Percentiles rank a stretch among this genome's conserved stretches.
Evolutionary conservation across 1,139 yeast species (phyloP).

Genomic region (Diutina rugosa): DNA sequence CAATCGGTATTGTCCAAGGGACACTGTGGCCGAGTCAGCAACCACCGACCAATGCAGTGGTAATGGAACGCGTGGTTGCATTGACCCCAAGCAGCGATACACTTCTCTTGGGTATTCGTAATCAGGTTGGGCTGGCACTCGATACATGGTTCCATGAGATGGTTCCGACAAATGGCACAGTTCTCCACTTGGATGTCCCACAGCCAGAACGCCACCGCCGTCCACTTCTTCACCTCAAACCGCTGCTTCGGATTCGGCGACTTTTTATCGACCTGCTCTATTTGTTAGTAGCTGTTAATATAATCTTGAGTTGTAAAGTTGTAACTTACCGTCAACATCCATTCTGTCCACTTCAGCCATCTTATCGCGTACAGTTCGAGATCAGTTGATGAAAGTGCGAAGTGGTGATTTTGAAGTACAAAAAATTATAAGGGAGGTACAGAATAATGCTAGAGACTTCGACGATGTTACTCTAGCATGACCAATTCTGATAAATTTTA

Average conservation of each 20-base stretch:
- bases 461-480: not conserved
- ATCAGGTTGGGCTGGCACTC: constrained; percentile 87
- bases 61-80: constrained; percentile 93
- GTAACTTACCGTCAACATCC: not conserved
- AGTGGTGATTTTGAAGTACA: not conserved
- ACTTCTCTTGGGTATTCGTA: constrained; percentile 52
- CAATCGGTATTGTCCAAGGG: constrained; percentile 94
- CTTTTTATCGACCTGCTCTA: constrained; percentile 8
- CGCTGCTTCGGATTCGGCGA: constrained; percentile 14
- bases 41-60: constrained; percentile 95
- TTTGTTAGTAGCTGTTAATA: not conserved
- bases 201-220: constrained; percentile 98
- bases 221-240: constrained; percentile 60
- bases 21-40: constrained; percentile 93
- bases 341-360: constrained; percentile 1
- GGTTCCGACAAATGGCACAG: constrained; percentile 97
- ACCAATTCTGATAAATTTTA: too few species aligned
- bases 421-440: not conserved
- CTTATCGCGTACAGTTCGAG: not conserved
- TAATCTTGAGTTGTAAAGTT: not conserved
- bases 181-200: constrained; percentile 95
- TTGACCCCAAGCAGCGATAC: constrained; percentile 95
- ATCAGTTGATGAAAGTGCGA: not conserved
- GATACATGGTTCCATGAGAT: constrained; percentile 96
- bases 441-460: not conserved